These are phyloP conservation scores for Coniochaeta sp. DNA, from an alignment of 2,329 filamentous ascomycete genomes.

Conservation along the genomic window DNA sequence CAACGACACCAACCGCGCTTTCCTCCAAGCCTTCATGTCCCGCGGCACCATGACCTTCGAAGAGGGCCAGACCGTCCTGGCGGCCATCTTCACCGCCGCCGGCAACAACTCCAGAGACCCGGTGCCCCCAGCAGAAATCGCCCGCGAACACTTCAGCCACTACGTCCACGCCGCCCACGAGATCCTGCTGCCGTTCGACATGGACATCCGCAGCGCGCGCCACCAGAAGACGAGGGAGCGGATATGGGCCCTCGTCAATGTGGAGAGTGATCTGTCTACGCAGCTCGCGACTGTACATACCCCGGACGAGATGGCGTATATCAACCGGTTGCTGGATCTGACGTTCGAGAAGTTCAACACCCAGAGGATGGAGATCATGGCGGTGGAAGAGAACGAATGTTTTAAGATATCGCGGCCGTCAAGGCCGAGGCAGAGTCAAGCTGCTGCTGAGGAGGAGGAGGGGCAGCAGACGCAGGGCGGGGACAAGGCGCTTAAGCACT, in stretches of 20 bases:
- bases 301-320: conserved; percentile 80
- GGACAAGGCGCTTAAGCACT: conserved; percentile 61
- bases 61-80: conserved; percentile 67
- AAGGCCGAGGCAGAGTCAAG: conserved; percentile 21
- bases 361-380: conserved; percentile 72
- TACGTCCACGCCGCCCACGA: conserved; percentile 66
- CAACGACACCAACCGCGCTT: conserved; percentile 69
- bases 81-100: conserved; percentile 60
- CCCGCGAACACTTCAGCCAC: conserved; percentile 57
- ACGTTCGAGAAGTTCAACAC: conserved; percentile 92
- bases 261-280: conserved; percentile 73
- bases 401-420: conserved; percentile 57
- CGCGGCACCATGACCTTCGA: conserved; percentile 69
- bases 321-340: conserved; percentile 79
- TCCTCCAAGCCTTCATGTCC: conserved; percentile 82
- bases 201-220: conserved; percentile 71
- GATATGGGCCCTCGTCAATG: conserved; percentile 84
- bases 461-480: conserved; percentile 18
- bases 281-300: conserved; percentile 78
- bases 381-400: conserved; percentile 72
- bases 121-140: conserved; percentile 55
- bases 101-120: conserved; percentile 29
- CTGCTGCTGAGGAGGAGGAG: conserved; percentile 9
- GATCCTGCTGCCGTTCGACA: conserved; percentile 72
- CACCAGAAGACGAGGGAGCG: conserved; percentile 62